These are phyloP conservation scores for Alternaria conjuncta DNA, from an alignment of 2,329 filamentous ascomycete genomes.

Conservation along the genomic window DNA sequence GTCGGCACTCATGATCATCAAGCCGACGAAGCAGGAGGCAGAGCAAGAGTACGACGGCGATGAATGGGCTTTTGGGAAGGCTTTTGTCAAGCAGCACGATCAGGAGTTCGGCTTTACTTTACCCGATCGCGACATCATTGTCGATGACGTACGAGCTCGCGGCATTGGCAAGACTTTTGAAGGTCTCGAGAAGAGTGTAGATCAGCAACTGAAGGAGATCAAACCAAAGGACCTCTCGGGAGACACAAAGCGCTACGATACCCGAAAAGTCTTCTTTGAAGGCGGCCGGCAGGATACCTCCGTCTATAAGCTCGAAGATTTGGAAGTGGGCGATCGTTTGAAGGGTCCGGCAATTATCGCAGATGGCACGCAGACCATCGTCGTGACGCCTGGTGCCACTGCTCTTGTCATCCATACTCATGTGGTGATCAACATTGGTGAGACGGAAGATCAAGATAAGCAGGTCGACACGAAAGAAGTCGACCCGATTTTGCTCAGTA, in stretches of 20 bases:
- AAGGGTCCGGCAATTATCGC: constrained; percentile 84
- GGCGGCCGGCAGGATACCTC: constrained; percentile 78
- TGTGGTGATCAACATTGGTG: constrained; percentile 83
- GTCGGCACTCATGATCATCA: constrained; percentile 87
- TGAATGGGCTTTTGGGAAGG: constrained; percentile 81
- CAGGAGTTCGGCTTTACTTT: constrained; percentile 94
- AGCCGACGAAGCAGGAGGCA: constrained; percentile 69
- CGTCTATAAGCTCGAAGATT: constrained; percentile 79
- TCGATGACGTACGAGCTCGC: constrained; percentile 87
- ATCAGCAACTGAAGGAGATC: constrained; percentile 78
- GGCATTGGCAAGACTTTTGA: constrained; percentile 90
- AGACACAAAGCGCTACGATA: constrained; percentile 69
- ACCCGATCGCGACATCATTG: constrained; percentile 82
- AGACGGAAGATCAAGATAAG: constrained; percentile 58
- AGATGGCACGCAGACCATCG: constrained; percentile 89
- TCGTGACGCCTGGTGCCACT: constrained; percentile 78
- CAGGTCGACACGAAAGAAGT: constrained; percentile 63
- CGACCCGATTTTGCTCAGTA: constrained; percentile 77
- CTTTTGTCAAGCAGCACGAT: constrained; percentile 85
- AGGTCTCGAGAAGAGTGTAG: constrained; percentile 79
- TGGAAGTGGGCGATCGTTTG: constrained; percentile 74
- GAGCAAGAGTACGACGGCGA: constrained; percentile 66
- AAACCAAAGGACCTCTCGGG: constrained; percentile 63
- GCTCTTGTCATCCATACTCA: constrained; percentile 85
- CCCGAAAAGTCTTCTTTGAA: constrained; percentile 80